Evolutionary conservation across 371 early-diverging fungal genomes (phyloP).

Genomic region (Blakeslea trispora): DNA sequence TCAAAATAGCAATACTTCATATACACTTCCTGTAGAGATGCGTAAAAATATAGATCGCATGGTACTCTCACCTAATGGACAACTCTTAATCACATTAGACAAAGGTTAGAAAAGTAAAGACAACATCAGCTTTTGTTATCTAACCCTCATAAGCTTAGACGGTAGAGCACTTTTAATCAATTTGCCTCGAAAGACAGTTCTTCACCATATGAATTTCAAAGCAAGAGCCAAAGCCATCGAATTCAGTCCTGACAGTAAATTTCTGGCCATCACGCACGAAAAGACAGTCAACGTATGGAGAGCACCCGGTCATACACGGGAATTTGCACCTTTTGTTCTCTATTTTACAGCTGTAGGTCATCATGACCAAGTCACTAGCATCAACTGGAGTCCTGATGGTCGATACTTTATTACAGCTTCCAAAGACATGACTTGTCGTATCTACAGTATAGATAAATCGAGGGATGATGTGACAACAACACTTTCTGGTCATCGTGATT

Average conservation of each 20-base stretch:
- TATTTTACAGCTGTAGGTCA: conserved; percentile 82
- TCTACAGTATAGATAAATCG: conserved; percentile 71
- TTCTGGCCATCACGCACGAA: conserved; percentile 86
- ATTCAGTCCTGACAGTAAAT: conserved; percentile 82
- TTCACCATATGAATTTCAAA: conserved; percentile 90
- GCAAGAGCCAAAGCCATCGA: conserved; percentile 74
- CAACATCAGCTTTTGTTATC: too few species aligned
- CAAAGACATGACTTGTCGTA: conserved; percentile 90
- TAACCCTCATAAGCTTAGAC: conserved; percentile 47
- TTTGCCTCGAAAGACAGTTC: conserved; percentile 76
- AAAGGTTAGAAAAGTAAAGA: conserved; percentile 60
- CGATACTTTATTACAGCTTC: conserved; percentile 81
- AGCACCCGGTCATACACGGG: conserved; percentile 88
- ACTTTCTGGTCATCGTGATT: conserved; percentile 85
- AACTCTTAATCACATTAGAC: conserved; percentile 87
- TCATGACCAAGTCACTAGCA: conserved; percentile 82
- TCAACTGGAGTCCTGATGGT: conserved; percentile 86
- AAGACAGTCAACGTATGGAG: conserved; percentile 91
- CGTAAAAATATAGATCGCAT: conserved; percentile 85
- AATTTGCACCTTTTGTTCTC: conserved; percentile 91
- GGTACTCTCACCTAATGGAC: conserved; percentile 89
- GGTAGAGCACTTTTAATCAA: conserved; percentile 90
- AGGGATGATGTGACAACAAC: conserved; percentile 70
- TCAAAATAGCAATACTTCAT: conserved; percentile 85
- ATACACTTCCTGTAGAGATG: conserved; percentile 93